Percentiles rank a stretch among this genome's conserved stretches.
phyloP scores from a whole-genome alignment of 2,329 filamentous ascomycete genomes.

The Colletotrichum navitas region DNA sequence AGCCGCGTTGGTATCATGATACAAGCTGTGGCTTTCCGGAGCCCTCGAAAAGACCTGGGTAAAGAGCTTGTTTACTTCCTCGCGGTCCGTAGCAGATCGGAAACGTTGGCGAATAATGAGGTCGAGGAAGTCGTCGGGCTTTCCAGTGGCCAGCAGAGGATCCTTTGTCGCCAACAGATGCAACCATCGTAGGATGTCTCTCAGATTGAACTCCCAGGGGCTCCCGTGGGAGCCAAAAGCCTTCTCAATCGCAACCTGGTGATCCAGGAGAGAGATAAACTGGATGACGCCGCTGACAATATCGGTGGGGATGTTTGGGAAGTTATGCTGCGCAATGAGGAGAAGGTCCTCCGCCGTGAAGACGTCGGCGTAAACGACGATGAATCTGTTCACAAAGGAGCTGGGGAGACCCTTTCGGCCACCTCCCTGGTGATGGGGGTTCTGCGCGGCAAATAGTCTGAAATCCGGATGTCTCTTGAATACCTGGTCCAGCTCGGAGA shows the following conservation, averaged over 20 bases:
- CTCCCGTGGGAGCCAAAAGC: conserved; percentile 74
- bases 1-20: conserved; percentile 75
- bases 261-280: conserved; percentile 86
- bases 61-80: conserved; percentile 75
- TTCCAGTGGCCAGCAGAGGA: conserved; percentile 70
- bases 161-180: conserved; percentile 74
- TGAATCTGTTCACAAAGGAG: conserved; percentile 98
- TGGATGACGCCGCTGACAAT: conserved; percentile 77
- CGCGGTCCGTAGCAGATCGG: conserved; percentile 76
- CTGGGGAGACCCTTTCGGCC: conserved; percentile 93
- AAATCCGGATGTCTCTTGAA: conserved; percentile 92
- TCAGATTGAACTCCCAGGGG: conserved; percentile 96
- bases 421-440: conserved; percentile 96
- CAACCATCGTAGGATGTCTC: conserved; percentile 91
- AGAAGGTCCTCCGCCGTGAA: conserved; percentile 86
- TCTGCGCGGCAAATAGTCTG: conserved; percentile 96
- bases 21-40: conserved; percentile 72
- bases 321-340: conserved; percentile 84
- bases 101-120: conserved; percentile 91
- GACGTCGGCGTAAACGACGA: conserved; percentile 95
- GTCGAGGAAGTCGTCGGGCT: conserved; percentile 80
- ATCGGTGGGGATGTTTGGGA: conserved; percentile 70
- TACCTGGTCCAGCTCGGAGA: conserved; percentile 93
- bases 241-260: conserved; percentile 72
- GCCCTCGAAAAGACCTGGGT: conserved; percentile 68